Percentiles rank a stretch among this genome's conserved stretches.
Conservation (phyloP, 202 grass and related monocot genomes). For the Musa balbisiana region DNA sequence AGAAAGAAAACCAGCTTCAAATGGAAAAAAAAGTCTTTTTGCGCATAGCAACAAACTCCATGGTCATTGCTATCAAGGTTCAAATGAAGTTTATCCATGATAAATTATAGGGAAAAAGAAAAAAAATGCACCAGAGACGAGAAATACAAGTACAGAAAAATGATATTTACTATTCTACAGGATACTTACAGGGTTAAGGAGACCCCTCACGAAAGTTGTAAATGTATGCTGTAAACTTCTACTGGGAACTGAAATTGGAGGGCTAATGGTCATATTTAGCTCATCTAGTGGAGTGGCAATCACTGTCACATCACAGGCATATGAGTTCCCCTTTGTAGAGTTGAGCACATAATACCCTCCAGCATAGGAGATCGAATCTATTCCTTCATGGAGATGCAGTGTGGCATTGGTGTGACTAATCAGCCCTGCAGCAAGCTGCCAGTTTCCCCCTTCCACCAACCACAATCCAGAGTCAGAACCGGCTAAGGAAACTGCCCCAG, state of each 20-base stretch:
- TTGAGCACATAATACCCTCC: conserved; percentile 63
- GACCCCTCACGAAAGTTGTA: conserved; percentile 72
- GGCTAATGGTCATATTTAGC: conserved; percentile 66
- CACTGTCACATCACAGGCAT: conserved; percentile 56
- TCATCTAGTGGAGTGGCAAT: conserved; percentile 80
- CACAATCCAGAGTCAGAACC: conserved; percentile 70
- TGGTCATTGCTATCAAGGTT: neutral
- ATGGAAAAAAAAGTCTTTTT: neutral
- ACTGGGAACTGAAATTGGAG: conserved; percentile 53
- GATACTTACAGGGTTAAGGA: conserved; percentile 71
- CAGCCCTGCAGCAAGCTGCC: conserved; percentile 54
- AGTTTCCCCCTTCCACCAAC: conserved; percentile 74
- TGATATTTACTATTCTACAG: neutral
- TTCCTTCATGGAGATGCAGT: conserved; percentile 63
- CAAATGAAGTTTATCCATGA: neutral
- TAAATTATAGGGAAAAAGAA: neutral
- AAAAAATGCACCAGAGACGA: neutral
- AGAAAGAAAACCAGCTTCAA: no score
- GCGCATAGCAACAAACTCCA: neutral
- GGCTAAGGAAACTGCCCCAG: conserved; percentile 67
- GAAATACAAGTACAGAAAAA: neutral
- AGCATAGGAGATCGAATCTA: conserved; percentile 50
- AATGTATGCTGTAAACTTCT: conserved; percentile 83
- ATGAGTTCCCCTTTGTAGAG: conserved; percentile 53
- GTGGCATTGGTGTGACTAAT: conserved; percentile 54